Conservation (phyloP, 2,329 filamentous ascomycete species). For the Colletotrichum plurivorum region DNA sequence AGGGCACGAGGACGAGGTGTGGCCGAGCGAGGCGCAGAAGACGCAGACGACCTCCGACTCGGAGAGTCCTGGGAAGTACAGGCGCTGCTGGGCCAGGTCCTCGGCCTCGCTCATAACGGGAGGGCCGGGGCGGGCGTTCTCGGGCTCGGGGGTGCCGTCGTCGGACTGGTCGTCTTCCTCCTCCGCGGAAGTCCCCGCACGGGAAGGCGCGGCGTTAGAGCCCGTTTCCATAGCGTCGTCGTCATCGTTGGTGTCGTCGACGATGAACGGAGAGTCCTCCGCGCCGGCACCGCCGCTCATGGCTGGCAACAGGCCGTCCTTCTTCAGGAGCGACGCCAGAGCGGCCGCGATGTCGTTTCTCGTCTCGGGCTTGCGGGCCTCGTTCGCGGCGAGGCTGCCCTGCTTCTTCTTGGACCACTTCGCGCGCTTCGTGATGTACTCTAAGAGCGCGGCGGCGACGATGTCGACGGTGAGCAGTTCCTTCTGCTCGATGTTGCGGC, state of each 20-base stretch:
- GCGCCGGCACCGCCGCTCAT: constrained; percentile 8
- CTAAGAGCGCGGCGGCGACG: constrained; percentile 22
- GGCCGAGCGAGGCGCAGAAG: constrained; percentile 64
- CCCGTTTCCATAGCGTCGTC: constrained; percentile 22
- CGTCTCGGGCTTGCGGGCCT: constrained; percentile 27
- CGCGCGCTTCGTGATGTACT: constrained; percentile 26
- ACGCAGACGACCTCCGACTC: constrained; percentile 63
- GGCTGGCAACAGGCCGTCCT: constrained; percentile 14
- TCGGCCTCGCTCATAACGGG: constrained; percentile 44
- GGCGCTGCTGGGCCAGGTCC: constrained; percentile 56
- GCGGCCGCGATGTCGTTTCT: constrained; percentile 28
- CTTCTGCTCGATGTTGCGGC: constrained; percentile 30
- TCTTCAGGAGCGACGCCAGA: constrained; percentile 30
- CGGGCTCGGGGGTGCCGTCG: constrained; percentile 11
- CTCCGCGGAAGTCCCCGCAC: background rate
- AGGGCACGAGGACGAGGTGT: constrained; percentile 62
- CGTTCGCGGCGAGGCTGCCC: background rate
- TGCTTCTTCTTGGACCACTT: constrained; percentile 36
- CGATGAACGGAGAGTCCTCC: constrained; percentile 27
- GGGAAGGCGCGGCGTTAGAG: background rate
- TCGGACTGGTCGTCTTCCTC: constrained; percentile 33
- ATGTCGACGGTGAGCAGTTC: constrained; percentile 32
- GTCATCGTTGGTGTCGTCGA: constrained; percentile 31
- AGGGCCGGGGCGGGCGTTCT: constrained; percentile 25
- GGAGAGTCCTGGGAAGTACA: constrained; percentile 66